Conservation (phyloP, 371 early-diverging fungal species). For the Blastocladiella emersonii region DNA sequence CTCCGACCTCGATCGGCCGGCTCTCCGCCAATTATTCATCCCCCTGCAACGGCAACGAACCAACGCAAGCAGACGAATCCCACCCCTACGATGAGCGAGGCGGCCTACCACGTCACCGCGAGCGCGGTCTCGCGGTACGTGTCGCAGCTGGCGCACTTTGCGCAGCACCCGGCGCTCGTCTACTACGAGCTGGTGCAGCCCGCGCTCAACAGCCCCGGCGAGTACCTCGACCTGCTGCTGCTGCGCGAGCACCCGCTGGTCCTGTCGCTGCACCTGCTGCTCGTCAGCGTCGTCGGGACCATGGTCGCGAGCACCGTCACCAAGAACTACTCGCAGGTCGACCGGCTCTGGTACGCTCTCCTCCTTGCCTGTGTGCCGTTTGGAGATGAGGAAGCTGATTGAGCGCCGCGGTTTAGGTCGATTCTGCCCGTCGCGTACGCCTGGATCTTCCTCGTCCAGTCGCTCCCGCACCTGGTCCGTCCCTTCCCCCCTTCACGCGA, state of each 20-base stretch:
- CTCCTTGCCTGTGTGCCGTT: too few relatives aligned
- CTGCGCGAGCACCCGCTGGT: neutral
- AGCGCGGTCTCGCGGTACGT: neutral
- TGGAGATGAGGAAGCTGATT: too few relatives aligned
- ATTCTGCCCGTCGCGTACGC: slow-evolving; percentile 47
- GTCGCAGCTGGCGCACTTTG: neutral
- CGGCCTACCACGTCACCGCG: too few relatives aligned
- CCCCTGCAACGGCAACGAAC: too few relatives aligned
- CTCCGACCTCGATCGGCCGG: too few relatives aligned
- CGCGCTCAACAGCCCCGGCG: neutral
- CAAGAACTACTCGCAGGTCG: slow-evolving; percentile 28
- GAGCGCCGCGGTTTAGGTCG: too few relatives aligned
- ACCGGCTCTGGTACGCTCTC: slow-evolving; percentile 45
- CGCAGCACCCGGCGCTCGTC: neutral
- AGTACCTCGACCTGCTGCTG: neutral
- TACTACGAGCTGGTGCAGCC: neutral
- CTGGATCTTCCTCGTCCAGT: slow-evolving; percentile 34
- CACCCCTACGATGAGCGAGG: too few relatives aligned
- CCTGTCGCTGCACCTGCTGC: neutral
- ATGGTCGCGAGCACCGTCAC: neutral
- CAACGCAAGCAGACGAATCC: too few relatives aligned
- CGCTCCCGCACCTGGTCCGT: slow-evolving; percentile 20
- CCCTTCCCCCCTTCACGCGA: too few relatives aligned
- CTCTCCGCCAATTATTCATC: too few relatives aligned
- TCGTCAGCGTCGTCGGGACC: neutral